Evolutionary conservation across 1,284 basidiomycete genomes (phyloP).

Genomic region (Cutaneotrichosporon arboriforme): DNA sequence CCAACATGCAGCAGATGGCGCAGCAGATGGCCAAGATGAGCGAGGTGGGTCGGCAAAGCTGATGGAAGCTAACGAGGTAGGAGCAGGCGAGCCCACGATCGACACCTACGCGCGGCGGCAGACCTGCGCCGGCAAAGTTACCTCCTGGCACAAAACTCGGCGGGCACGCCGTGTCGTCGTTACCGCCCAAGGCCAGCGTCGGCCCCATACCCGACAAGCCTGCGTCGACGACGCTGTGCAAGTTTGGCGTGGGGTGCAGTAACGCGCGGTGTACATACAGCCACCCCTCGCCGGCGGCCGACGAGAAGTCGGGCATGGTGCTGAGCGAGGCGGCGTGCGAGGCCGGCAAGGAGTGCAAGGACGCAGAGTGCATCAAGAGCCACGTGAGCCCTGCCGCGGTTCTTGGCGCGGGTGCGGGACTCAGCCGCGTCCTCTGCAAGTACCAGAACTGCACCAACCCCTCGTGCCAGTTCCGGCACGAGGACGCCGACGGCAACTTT

Average conservation of each 20-base stretch:
- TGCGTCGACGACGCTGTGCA: conserved; percentile 61
- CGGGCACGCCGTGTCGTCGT: conserved; percentile 28
- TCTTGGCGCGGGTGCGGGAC: conserved; percentile 49
- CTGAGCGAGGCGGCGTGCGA: conserved; percentile 78
- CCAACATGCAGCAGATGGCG: conserved; percentile 49
- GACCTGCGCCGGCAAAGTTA: conserved; percentile 24
- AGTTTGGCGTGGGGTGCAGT: conserved; percentile 80
- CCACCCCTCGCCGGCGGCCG: conserved; percentile 87
- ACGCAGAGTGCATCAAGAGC: conserved; percentile 80
- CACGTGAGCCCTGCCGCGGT: conserved; percentile 79
- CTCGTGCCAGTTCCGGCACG: conserved; percentile 46
- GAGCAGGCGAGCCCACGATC: conserved; percentile 4
- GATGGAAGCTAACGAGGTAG: background rate
- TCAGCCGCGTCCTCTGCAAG: conserved; percentile 44
- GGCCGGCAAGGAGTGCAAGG: conserved; percentile 75
- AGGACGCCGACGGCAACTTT: conserved; percentile 45
- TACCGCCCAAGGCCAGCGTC: conserved; percentile 23
- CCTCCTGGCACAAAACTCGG: conserved; percentile 37
- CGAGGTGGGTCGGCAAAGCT: conserved; percentile 25
- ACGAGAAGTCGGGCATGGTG: conserved; percentile 84
- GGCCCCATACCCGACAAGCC: conserved; percentile 48
- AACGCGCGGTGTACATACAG: conserved; percentile 80
- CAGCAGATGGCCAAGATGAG: conserved; percentile 48
- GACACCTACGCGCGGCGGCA: too few relatives aligned
- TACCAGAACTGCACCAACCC: conserved; percentile 48